phyloP scores from a whole-genome alignment of 441 rosid genomes.

The Croton setiger region DNA sequence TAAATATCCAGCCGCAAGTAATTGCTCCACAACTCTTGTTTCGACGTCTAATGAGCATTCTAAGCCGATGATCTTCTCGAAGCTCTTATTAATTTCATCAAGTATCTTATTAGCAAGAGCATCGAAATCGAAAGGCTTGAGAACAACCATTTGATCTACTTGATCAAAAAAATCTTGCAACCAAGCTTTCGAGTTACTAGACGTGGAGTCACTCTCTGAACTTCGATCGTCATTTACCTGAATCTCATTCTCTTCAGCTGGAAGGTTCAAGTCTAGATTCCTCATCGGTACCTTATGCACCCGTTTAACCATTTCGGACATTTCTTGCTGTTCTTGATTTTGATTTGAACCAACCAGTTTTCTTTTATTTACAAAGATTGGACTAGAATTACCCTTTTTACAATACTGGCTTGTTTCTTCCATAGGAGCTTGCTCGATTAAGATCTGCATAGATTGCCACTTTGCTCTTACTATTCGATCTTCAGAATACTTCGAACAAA shows the following conservation, averaged over 20 bases:
- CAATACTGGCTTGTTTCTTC: conserved; percentile 16
- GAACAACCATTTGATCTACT: conserved; percentile 33
- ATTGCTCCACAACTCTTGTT: conserved; percentile 49
- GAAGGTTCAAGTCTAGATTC: conserved; percentile 73
- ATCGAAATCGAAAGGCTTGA: conserved; percentile 71
- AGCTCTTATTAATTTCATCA: conserved; percentile 31
- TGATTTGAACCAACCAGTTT: conserved; percentile 38
- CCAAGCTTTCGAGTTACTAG: conserved; percentile 51
- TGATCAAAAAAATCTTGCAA: conserved; percentile 46
- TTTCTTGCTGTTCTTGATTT: conserved; percentile 26
- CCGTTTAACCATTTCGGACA: conserved; percentile 38
- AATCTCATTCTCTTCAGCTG: conserved; percentile 52
- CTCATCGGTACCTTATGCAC: conserved; percentile 34
- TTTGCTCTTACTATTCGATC: conserved; percentile 50
- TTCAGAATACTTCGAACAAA: conserved; percentile 40
- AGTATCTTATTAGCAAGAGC: conserved; percentile 44
- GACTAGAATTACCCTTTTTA: conserved; percentile 12
- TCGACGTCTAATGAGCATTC: conserved; percentile 54
- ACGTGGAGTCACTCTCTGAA: conserved; percentile 25
- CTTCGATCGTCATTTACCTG: conserved; percentile 20
- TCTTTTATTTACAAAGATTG: conserved; percentile 44
- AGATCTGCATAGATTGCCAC: conserved; percentile 44
- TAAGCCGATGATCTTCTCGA: conserved; percentile 34
- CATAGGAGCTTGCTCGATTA: conserved; percentile 35
- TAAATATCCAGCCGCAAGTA: conserved; percentile 51